phyloP scores from a whole-genome alignment of 208 protist species.

The Naegleria gruberi region DNA sequence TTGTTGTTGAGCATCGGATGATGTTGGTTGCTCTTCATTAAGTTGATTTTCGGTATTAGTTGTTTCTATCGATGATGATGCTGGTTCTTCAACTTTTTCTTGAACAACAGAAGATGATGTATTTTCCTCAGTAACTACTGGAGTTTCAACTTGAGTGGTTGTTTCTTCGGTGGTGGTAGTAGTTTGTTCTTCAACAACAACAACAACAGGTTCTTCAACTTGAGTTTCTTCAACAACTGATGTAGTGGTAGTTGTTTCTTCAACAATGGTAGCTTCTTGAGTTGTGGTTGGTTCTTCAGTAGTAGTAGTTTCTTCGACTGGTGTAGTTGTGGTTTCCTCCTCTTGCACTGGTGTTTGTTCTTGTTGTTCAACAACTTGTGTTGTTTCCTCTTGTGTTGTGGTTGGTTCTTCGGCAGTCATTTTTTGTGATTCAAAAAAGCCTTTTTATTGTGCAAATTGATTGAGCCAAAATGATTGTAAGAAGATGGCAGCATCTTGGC shows the following conservation, averaged over 20 bases:
- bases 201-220: background rate
- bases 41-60: background rate
- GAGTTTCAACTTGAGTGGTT: no score
- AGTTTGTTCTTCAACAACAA: background rate
- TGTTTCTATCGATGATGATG: background rate
- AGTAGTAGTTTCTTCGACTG: background rate
- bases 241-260: background rate
- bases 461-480: no score
- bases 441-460: no score
- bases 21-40: no score
- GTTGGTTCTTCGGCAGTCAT: no score
- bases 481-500: no score
- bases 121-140: no score
- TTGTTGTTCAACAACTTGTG: no score
- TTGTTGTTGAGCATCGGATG: background rate
- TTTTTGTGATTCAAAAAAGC: no score
- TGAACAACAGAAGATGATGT: no score
- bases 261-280: background rate
- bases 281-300: background rate
- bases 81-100: background rate
- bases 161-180: no score
- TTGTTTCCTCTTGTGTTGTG: no score
- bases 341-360: background rate
- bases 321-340: background rate
- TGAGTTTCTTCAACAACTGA: background rate